Evolutionary conservation across 495 filamentous ascomycete genomes (phyloP).

Genomic region (Pyronema domesticum): DNA sequence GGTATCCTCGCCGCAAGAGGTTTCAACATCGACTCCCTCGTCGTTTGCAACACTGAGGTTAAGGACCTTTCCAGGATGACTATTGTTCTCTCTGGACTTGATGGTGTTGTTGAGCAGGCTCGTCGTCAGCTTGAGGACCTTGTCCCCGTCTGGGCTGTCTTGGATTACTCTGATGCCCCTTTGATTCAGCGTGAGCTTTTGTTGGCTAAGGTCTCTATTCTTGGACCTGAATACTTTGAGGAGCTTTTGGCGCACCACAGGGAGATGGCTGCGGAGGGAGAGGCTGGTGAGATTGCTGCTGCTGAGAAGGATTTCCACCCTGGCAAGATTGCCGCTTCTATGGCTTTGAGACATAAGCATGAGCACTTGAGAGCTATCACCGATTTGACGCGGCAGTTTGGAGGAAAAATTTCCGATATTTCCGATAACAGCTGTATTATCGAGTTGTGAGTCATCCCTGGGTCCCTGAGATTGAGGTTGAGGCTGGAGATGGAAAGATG

Average conservation of each 20-base stretch:
- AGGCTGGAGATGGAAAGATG: neutral
- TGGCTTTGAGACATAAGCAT: conserved; percentile 87
- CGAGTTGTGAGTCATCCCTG: conserved; percentile 53
- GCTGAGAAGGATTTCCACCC: conserved; percentile 60
- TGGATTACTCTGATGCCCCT: conserved; percentile 84
- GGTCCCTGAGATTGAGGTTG: too few species aligned
- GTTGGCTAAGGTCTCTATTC: conserved; percentile 87
- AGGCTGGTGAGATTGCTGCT: conserved; percentile 22
- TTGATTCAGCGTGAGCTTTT: conserved; percentile 93
- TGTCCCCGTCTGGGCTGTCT: conserved; percentile 92
- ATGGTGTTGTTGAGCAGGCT: conserved; percentile 95
- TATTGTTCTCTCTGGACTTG: conserved; percentile 87
- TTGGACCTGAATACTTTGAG: conserved; percentile 95
- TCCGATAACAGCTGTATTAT: conserved; percentile 97
- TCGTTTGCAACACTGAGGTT: conserved; percentile 97
- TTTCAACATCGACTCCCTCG: conserved; percentile 97
- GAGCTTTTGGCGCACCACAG: conserved; percentile 88
- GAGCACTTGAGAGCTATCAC: conserved; percentile 91
- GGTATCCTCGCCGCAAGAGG: conserved; percentile 90
- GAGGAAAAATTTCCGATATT: conserved; percentile 92
- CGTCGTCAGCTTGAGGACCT: conserved; percentile 88
- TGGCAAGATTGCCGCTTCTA: conserved; percentile 58
- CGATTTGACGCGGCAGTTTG: conserved; percentile 90
- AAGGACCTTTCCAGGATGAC: conserved; percentile 96
- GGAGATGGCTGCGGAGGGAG: conserved; percentile 36